Conservation (phyloP, 768 basidiomycete genomes). For the Boletus pseudopeckii region DNA sequence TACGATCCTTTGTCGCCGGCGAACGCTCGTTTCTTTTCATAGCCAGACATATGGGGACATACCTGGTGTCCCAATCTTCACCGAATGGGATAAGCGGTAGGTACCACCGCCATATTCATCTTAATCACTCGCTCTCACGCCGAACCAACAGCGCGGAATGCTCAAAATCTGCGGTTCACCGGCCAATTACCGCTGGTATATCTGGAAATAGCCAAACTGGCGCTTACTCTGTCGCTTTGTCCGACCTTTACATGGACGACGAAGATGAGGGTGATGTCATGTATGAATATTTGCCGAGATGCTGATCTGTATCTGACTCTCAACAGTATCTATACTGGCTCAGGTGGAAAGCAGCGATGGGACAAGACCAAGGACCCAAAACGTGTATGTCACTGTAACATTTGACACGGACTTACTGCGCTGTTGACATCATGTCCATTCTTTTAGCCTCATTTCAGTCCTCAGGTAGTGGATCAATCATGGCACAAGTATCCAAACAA, state of each 20-base stretch:
- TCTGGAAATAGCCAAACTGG: slow-evolving; percentile 11
- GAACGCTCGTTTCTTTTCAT: background rate
- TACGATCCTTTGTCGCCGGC: background rate
- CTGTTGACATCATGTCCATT: background rate
- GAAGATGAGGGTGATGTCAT: slow-evolving; percentile 26
- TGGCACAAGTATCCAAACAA: slow-evolving; percentile 15
- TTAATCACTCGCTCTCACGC: background rate
- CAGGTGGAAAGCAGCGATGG: slow-evolving; percentile 20
- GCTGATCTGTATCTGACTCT: background rate
- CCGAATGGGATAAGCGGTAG: slow-evolving; percentile 18
- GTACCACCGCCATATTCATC: background rate
- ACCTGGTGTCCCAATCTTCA: slow-evolving; percentile 22
- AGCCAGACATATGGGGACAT: slow-evolving; percentile 26
- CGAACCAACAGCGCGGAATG: slow-evolving; percentile 6
- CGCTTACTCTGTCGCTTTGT: slow-evolving; percentile 19
- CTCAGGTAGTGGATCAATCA: slow-evolving; percentile 22
- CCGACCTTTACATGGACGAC: slow-evolving; percentile 20
- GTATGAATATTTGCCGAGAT: slow-evolving; percentile 10
- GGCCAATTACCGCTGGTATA: slow-evolving; percentile 15
- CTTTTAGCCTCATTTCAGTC: slow-evolving; percentile 12
- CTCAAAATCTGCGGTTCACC: slow-evolving; percentile 17
- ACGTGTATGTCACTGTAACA: slow-evolving; percentile 15
- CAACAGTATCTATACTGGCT: slow-evolving; percentile 28
- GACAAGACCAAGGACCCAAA: slow-evolving; percentile 9
- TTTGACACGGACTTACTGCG: background rate